Evolutionary conservation across 441 rosid species (phyloP).

Genomic region (Adansonia madagascariensis): DNA sequence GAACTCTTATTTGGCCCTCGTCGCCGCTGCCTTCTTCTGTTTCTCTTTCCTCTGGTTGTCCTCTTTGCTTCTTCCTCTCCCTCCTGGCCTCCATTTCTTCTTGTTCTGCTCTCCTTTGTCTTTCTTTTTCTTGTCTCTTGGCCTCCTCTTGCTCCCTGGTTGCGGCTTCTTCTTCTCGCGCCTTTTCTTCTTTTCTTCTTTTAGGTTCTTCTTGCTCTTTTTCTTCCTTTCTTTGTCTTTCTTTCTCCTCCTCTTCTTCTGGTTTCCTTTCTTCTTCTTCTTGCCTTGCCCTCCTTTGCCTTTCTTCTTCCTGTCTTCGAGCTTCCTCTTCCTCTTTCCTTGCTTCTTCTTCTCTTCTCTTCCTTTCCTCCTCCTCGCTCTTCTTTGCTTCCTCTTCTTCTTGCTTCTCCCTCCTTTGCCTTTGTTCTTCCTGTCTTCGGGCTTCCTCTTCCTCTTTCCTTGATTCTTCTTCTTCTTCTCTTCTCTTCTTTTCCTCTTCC

Average conservation of each 20-base stretch:
- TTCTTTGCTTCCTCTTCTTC: slow-evolving; percentile 24
- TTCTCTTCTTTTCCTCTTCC: slow-evolving; percentile 39
- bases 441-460: slow-evolving; percentile 14
- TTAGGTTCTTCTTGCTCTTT: neutral
- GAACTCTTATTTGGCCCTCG: neutral
- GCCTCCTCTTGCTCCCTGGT: slow-evolving; percentile 7
- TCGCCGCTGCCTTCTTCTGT: slow-evolving; percentile 7
- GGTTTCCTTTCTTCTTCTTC: neutral
- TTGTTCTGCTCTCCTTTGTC: neutral
- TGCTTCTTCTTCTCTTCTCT: neutral
- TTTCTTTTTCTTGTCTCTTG: neutral
- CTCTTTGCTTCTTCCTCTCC: neutral
- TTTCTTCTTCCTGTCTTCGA: neutral
- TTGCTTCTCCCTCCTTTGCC: slow-evolving; percentile 15
- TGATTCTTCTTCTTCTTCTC: slow-evolving; percentile 29
- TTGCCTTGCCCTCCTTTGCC: neutral
- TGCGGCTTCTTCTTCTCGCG: slow-evolving; percentile 13
- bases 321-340: neutral
- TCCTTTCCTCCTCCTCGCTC: neutral
- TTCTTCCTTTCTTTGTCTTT: neutral
- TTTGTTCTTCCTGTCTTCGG: slow-evolving; percentile 10
- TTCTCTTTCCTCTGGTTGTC: neutral
- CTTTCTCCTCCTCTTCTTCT: neutral
- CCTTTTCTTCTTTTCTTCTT: neutral
- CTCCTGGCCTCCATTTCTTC: neutral